Evolutionary conservation across 371 early-diverging fungal genomes (phyloP).

Genomic region (Mortierella sp.): DNA sequence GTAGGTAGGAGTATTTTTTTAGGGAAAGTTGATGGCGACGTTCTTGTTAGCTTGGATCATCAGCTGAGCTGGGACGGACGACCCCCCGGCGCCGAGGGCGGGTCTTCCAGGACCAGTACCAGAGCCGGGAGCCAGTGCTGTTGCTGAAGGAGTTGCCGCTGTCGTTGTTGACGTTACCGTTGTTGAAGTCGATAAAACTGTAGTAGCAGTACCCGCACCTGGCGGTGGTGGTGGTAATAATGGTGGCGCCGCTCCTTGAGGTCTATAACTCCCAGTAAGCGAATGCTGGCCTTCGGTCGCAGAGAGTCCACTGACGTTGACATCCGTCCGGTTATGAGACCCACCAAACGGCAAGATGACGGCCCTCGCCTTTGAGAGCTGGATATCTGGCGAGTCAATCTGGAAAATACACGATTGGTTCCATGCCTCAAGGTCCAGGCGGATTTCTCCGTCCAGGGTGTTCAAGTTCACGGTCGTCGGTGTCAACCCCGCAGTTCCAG

Average conservation of each 20-base stretch:
- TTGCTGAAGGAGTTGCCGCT: slow-evolving; percentile 2
- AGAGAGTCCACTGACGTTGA: slow-evolving; percentile 13
- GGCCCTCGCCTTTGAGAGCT: slow-evolving; percentile 23
- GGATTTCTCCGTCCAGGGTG: slow-evolving; percentile 43
- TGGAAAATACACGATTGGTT: slow-evolving; percentile 43
- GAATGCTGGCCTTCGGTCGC: slow-evolving; percentile 17
- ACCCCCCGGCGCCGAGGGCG: slow-evolving; percentile 25
- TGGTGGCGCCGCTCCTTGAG: not conserved
- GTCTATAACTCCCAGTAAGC: slow-evolving; percentile 24
- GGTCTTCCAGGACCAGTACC: slow-evolving; percentile 11
- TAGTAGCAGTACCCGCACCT: not conserved
- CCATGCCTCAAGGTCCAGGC: slow-evolving; percentile 40
- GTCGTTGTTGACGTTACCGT: not conserved
- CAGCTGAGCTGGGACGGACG: slow-evolving; percentile 23
- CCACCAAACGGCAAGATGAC: slow-evolving; percentile 24
- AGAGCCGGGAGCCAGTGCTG: not conserved
- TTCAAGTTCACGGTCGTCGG: slow-evolving; percentile 34
- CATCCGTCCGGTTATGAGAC: slow-evolving; percentile 4
- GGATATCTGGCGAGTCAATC: slow-evolving; percentile 23
- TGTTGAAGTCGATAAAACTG: not conserved
- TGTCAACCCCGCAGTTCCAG: not conserved
- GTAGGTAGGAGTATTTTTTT: not conserved
- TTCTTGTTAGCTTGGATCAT: slow-evolving; percentile 45
- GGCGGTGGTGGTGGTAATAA: not conserved
- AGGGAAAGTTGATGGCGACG: slow-evolving; percentile 37